Evolutionary conservation across 2,329 filamentous ascomycete species (phyloP).

Genomic region (Monilinia vaccinii-corymbosi): DNA sequence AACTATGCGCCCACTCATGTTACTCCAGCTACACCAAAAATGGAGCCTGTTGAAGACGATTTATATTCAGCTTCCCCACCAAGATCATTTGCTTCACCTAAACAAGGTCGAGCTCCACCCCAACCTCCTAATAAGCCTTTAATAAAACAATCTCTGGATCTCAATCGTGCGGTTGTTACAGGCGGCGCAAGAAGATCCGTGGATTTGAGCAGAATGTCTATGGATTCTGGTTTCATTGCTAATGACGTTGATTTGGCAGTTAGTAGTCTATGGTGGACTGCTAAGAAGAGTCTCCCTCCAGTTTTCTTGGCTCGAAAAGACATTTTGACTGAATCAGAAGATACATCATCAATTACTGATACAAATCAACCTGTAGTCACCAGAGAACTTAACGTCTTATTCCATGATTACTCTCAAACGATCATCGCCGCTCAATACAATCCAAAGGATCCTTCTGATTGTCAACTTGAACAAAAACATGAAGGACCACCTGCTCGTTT

Average conservation of each 20-base stretch:
- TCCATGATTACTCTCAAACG: slow-evolving; percentile 93
- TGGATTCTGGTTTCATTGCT: slow-evolving; percentile 77
- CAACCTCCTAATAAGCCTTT: slow-evolving; percentile 35
- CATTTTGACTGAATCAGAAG: slow-evolving; percentile 72
- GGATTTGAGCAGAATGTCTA: slow-evolving; percentile 65
- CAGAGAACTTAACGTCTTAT: slow-evolving; percentile 80
- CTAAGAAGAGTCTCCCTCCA: slow-evolving; percentile 70
- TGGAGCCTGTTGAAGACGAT: slow-evolving; percentile 25
- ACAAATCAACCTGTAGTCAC: slow-evolving; percentile 64
- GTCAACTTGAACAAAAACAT: slow-evolving; percentile 74
- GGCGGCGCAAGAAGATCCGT: slow-evolving; percentile 39
- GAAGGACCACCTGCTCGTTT: slow-evolving; percentile 71
- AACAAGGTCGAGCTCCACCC: slow-evolving; percentile 34
- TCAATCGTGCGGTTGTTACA: slow-evolving; percentile 41
- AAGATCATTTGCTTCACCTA: slow-evolving; percentile 24
- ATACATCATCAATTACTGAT: slow-evolving; percentile 59
- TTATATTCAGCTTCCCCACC: slow-evolving; percentile 30
- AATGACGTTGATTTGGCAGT: slow-evolving; percentile 73
- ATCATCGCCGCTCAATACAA: slow-evolving; percentile 76
- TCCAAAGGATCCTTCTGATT: slow-evolving; percentile 61
- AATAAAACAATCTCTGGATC: slow-evolving; percentile 56
- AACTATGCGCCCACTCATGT: slow-evolving; percentile 34
- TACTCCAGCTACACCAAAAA: slow-evolving; percentile 15
- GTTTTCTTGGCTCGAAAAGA: slow-evolving; percentile 75
- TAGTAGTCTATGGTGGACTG: slow-evolving; percentile 78